A percentile compares a stretch with the other conserved stretches of the same genome.
phyloP scores from a whole-genome alignment of 2,329 filamentous ascomycete species.

The Ilyonectria mors-panacis region DNA sequence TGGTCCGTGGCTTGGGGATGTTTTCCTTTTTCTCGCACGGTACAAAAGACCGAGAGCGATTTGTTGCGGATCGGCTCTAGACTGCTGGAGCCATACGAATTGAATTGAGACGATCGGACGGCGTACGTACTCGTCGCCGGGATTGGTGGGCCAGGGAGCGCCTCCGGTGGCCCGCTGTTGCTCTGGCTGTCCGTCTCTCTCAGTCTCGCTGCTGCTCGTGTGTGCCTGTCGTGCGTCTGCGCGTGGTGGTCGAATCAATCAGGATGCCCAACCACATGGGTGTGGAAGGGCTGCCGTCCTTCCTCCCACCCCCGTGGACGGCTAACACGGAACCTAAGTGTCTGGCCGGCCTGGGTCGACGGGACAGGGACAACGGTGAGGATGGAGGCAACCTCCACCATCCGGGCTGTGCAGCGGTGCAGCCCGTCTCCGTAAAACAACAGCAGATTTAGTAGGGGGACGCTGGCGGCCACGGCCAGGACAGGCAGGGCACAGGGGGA shows the following conservation, averaged over 20 bases:
- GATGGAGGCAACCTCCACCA: conserved; percentile 25
- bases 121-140: not conserved
- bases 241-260: conserved; percentile 1
- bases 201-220: not conserved
- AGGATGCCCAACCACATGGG: conserved; percentile 2
- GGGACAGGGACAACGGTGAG: conserved; percentile 30
- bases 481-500: conserved; percentile 8
- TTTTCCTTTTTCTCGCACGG: conserved; percentile 19
- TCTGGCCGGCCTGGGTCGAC: conserved; percentile 18
- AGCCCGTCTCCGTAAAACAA: conserved; percentile 14
- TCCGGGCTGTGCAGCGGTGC: conserved; percentile 25
- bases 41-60: conserved; percentile 28
- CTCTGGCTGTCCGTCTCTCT: not conserved
- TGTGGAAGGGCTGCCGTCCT: conserved; percentile 24
- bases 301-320: conserved; percentile 12
- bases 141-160: conserved; percentile 1
- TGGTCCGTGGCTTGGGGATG: not conserved
- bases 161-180: conserved; percentile 1
- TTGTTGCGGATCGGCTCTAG: conserved; percentile 26
- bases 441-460: conserved; percentile 21
- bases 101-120: conserved; percentile 7
- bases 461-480: not conserved
- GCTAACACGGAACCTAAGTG: conserved; percentile 32
- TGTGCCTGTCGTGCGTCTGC: conserved; percentile 9
- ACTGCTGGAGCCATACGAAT: conserved; percentile 17